Evolutionary conservation across 148 eudicot genomes (phyloP).

Genomic region (Chenopodium quinoa): DNA sequence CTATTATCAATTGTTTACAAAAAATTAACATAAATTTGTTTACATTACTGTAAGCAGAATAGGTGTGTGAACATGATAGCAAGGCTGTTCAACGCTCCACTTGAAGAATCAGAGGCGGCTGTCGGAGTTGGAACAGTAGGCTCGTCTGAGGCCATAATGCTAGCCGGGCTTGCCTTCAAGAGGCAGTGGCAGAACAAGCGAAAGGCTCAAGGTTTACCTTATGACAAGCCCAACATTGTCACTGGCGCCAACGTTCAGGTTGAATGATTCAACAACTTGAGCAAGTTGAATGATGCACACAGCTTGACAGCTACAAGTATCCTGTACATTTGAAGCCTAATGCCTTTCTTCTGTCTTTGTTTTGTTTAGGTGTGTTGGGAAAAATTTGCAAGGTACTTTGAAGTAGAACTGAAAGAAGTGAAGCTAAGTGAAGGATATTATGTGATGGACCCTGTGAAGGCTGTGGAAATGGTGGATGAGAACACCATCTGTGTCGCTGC

Average conservation of each 20-base stretch:
- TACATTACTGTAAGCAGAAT: conserved; percentile 20
- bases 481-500: conserved; percentile 41
- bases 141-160: conserved; percentile 35
- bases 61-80: conserved; percentile 40
- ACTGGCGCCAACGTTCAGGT: conserved; percentile 23
- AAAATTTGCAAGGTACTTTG: conserved; percentile 40
- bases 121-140: conserved; percentile 41
- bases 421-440: conserved; percentile 34
- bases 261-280: background rate
- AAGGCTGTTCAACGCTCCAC: conserved; percentile 34
- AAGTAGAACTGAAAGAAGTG: conserved; percentile 36
- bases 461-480: conserved; percentile 39
- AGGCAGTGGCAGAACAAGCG: conserved; percentile 22
- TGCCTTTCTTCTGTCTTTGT: background rate
- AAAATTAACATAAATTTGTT: background rate
- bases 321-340: no score
- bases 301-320: background rate
- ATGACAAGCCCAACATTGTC: conserved; percentile 29
- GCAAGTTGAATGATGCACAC: background rate
- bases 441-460: conserved; percentile 36
- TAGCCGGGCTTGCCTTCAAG: conserved; percentile 23
- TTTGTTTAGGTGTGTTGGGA: conserved; percentile 33
- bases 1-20: background rate
- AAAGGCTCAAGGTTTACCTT: conserved; percentile 17
- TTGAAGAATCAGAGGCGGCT: conserved; percentile 10